phyloP scores from a whole-genome alignment of 163 green algal genomes.

The Coccomyxa subellipsoidea region DNA sequence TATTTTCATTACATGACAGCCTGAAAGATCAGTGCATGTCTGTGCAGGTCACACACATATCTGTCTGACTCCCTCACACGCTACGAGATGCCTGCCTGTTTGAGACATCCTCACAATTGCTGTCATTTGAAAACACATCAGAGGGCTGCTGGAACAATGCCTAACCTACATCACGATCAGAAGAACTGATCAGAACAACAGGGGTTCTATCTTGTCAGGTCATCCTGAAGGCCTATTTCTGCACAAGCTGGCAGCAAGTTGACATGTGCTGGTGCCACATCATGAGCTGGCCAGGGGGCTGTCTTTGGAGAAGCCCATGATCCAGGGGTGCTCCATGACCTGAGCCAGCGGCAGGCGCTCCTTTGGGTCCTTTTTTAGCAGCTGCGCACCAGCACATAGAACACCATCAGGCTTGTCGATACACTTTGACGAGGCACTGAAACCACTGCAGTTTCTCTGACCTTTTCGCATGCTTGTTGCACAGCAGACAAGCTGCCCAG shows the following conservation, averaged over 20 bases:
- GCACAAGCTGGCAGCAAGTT: too few species aligned
- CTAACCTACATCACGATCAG: background rate
- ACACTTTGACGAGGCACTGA: background rate
- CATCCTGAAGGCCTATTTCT: too few species aligned
- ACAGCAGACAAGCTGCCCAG: too few species aligned
- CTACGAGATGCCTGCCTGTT: too few species aligned
- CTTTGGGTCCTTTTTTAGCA: slow-evolving; percentile 65
- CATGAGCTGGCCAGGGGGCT: background rate
- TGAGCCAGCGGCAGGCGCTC: slow-evolving; percentile 61
- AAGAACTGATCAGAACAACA: too few species aligned
- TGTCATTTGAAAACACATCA: background rate
- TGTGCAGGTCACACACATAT: background rate
- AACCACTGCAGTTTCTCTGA: background rate
- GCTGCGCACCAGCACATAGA: slow-evolving; percentile 28
- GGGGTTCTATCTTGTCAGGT: too few species aligned
- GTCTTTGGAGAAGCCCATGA: slow-evolving; percentile 31
- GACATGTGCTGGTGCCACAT: too few species aligned
- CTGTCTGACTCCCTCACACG: background rate
- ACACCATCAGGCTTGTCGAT: background rate
- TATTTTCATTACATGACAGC: too few species aligned
- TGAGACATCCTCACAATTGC: background rate
- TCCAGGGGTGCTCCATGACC: slow-evolving; percentile 82
- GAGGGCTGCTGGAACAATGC: background rate
- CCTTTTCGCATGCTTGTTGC: background rate
- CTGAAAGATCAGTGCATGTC: too few species aligned